Evolutionary conservation across 2,329 filamentous ascomycete species (phyloP).

Genomic region (Stemphylium vesicarium): DNA sequence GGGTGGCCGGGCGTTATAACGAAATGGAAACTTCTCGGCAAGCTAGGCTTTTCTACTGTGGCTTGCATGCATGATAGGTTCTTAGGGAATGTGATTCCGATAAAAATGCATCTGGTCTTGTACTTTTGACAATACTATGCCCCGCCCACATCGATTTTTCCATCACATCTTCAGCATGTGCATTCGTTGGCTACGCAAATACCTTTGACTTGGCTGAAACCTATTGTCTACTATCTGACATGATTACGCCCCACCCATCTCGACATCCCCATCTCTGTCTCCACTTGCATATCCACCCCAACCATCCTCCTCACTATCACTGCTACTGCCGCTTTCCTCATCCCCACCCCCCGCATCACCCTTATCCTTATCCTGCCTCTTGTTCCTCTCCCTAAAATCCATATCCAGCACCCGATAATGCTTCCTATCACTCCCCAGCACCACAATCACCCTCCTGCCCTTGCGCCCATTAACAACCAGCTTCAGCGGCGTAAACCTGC

Average conservation of each 20-base stretch:
- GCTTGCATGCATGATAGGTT: slow-evolving; percentile 46
- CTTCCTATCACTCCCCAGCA: slow-evolving; percentile 60
- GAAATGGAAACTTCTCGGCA: slow-evolving; percentile 39
- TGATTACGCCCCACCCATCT: slow-evolving; percentile 19
- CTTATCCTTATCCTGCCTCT: slow-evolving; percentile 20
- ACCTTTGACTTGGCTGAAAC: neutral
- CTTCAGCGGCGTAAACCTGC: slow-evolving; percentile 56
- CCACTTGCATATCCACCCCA: slow-evolving; percentile 6
- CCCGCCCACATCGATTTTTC: slow-evolving; percentile 26
- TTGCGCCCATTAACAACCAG: slow-evolving; percentile 64
- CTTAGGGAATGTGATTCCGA: slow-evolving; percentile 48
- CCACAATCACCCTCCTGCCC: slow-evolving; percentile 59
- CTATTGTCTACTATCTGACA: neutral
- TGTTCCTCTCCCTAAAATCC: slow-evolving; percentile 48
- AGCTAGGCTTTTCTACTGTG: slow-evolving; percentile 39
- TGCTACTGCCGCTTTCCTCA: slow-evolving; percentile 6
- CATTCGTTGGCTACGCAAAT: neutral
- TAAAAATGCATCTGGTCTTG: slow-evolving; percentile 45
- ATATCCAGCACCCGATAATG: slow-evolving; percentile 65
- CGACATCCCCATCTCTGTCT: slow-evolving; percentile 26
- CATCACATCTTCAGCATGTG: neutral
- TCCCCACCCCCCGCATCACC: neutral
- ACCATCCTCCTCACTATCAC: slow-evolving; percentile 17
- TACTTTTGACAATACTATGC: slow-evolving; percentile 18
- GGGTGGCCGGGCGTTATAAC: slow-evolving; percentile 49